phyloP scores from a whole-genome alignment of 2,329 filamentous ascomycete genomes.

The Tricladium varicosporioides region DNA sequence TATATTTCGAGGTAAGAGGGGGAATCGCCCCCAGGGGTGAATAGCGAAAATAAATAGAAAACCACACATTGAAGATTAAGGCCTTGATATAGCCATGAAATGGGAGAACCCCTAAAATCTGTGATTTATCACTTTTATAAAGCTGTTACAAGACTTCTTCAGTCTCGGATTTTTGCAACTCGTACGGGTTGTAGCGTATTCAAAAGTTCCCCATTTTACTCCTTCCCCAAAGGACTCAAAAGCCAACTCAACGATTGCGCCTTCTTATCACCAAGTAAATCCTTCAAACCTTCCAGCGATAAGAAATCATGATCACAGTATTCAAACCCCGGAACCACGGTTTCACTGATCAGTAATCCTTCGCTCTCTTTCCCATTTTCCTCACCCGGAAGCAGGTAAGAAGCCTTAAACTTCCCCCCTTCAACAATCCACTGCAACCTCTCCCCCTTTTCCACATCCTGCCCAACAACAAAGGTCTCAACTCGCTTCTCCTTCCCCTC shows the following conservation, averaged over 20 bases:
- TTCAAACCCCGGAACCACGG: constrained; percentile 67
- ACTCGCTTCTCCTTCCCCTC: constrained; percentile 42
- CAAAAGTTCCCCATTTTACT: background rate
- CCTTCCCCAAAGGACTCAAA: constrained; percentile 35
- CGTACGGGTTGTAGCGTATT: too few relatives aligned
- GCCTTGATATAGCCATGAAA: too few relatives aligned
- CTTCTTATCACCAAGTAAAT: constrained; percentile 51
- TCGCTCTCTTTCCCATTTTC: constrained; percentile 36
- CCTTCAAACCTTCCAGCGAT: constrained; percentile 44
- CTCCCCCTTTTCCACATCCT: constrained; percentile 56
- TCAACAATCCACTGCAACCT: constrained; percentile 67
- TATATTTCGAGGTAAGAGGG: too few relatives aligned
- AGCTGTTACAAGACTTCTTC: too few relatives aligned
- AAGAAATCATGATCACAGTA: constrained; percentile 68
- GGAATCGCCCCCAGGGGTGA: too few relatives aligned
- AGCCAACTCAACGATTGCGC: constrained; percentile 48
- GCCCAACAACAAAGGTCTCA: constrained; percentile 65
- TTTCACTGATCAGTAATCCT: constrained; percentile 65
- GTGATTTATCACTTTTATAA: too few relatives aligned
- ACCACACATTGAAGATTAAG: too few relatives aligned
- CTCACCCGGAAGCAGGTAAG: constrained; percentile 52
- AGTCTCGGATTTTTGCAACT: too few relatives aligned
- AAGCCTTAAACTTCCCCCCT: constrained; percentile 65
- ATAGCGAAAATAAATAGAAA: too few relatives aligned
- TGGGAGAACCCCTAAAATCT: too few relatives aligned